Evolutionary conservation across 2,329 filamentous ascomycete genomes (phyloP).

Genomic region (Hypomyces rosellus): DNA sequence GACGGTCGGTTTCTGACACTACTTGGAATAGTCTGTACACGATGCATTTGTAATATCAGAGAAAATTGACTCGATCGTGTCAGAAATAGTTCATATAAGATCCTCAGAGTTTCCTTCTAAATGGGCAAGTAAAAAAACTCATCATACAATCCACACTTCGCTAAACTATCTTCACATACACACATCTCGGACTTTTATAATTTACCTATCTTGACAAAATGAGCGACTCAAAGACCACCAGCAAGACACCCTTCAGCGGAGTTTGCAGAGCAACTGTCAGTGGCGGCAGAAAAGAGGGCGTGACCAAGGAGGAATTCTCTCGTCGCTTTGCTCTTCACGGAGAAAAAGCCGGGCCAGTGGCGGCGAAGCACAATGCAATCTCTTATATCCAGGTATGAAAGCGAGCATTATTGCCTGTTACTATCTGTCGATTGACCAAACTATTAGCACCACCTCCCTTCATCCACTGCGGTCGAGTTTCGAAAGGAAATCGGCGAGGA

Average conservation of each 20-base stretch:
- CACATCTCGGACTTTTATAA: too few relatives aligned
- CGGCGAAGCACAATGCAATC: slow-evolving; percentile 4
- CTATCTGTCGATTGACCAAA: neutral
- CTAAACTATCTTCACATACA: too few relatives aligned
- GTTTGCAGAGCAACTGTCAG: slow-evolving; percentile 3
- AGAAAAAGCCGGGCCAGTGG: neutral
- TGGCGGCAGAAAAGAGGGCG: slow-evolving; percentile 4
- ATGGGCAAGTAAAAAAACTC: too few relatives aligned
- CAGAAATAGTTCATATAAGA: too few relatives aligned
- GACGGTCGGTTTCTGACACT: too few relatives aligned
- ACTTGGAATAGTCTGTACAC: too few relatives aligned
- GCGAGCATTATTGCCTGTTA: neutral
- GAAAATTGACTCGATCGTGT: too few relatives aligned
- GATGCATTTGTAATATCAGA: too few relatives aligned
- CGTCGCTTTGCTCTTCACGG: slow-evolving; percentile 7
- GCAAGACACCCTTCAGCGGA: neutral
- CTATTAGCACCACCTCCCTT: slow-evolving; percentile 1
- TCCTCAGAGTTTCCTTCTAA: too few relatives aligned
- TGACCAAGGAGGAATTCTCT: slow-evolving; percentile 5
- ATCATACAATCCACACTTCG: too few relatives aligned
- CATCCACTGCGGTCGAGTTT: neutral
- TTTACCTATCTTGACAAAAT: too few relatives aligned
- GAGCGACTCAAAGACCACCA: too few relatives aligned
- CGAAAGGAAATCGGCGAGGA: slow-evolving; percentile 1
- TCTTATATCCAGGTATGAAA: slow-evolving; percentile 7